These are phyloP conservation scores for Candida berthetii DNA, from an alignment of 805 yeast genomes.

Conservation along the genomic window DNA sequence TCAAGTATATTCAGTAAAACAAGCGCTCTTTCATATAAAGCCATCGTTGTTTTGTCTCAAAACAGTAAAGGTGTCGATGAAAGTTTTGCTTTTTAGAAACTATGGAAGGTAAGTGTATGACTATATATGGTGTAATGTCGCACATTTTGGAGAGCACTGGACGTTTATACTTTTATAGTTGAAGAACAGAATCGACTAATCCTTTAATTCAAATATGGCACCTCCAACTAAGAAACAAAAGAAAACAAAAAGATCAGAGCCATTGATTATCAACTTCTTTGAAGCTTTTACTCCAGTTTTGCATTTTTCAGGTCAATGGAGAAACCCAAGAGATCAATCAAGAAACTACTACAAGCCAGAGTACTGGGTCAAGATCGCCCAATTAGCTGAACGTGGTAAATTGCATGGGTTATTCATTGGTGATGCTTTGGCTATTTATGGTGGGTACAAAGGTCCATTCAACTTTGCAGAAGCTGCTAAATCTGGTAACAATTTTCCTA, in stretches of 20 bases:
- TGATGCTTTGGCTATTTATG: constrained; percentile 30
- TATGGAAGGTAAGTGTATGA: no score
- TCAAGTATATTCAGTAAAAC: no score
- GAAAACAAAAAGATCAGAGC: background rate
- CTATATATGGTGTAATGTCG: no score
- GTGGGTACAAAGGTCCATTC: constrained; percentile 29
- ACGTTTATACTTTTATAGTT: no score
- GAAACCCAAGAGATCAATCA: constrained; percentile 5
- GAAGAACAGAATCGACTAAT: no score
- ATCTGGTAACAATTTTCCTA: constrained; percentile 21
- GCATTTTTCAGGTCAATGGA: constrained; percentile 7
- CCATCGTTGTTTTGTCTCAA: no score
- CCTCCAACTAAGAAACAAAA: constrained; percentile 2
- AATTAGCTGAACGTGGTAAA: constrained; percentile 27
- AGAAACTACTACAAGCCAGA: constrained; percentile 11
- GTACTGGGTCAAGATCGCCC: constrained; percentile 29
- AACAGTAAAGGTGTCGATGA: no score
- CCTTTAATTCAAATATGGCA: no score
- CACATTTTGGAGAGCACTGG: no score
- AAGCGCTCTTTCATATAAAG: no score
- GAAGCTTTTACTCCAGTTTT: constrained; percentile 4
- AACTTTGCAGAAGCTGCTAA: constrained; percentile 26
- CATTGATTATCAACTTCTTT: constrained; percentile 4
- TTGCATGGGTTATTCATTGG: constrained; percentile 28
- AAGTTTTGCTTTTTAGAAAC: no score